Base-by-base conservation (phyloP, 2,329 filamentous ascomycete species). In the Cryoendolithus antarcticus region DNA sequence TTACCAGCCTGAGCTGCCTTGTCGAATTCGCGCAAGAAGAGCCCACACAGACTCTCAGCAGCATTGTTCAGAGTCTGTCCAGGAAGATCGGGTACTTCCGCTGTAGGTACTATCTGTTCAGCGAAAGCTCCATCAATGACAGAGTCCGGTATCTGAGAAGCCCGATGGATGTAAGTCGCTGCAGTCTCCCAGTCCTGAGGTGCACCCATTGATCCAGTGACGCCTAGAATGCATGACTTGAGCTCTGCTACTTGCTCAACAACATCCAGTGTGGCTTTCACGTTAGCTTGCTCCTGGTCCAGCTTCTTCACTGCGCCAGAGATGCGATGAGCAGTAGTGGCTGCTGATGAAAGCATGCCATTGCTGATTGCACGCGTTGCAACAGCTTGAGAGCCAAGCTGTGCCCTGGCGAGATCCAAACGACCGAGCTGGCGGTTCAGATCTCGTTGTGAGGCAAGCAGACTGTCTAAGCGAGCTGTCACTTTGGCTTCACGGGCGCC, bases 141-240 rank as follows among this genome's bases (percentile, higher is more conserved):
- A 1, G 81, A 71, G 37, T 78, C 72, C 0, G 89, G 88, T 9
- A 98, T 78, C 49, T 82, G 78, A 44, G 78, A 78, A 5, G 91
- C 88, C 33, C 89, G 76, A 46, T 82, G 77, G 42, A 98, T 72
- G 60, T 96, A 96, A 34, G 75, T 82, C 2, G 91, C 91, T 3
- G 91, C 91, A 3, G 86, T 91, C 62, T 98, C 91, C 91, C 91
- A 98, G 65, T 98, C 91, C 62, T 98, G 91, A 32, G 91, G 86
- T 4, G 88, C 89, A 28, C 89, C 91, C 91, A 98, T 98, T 43
- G 84, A 93, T 11, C 88, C 91, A 19, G 89, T 80, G 8, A 96
- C 88, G 32, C 91, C 91, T 44, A 95, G 77, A 29, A 96, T 85
- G 58, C 91, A 98, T 6, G 91, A 84, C 64, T 96, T 96, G 48